Percentiles rank a stretch among this genome's conserved stretches.
These are phyloP conservation scores for Yamadazyma spencermartinsiae DNA, from an alignment of 1,139 yeast genomes.

Conservation along the genomic window DNA sequence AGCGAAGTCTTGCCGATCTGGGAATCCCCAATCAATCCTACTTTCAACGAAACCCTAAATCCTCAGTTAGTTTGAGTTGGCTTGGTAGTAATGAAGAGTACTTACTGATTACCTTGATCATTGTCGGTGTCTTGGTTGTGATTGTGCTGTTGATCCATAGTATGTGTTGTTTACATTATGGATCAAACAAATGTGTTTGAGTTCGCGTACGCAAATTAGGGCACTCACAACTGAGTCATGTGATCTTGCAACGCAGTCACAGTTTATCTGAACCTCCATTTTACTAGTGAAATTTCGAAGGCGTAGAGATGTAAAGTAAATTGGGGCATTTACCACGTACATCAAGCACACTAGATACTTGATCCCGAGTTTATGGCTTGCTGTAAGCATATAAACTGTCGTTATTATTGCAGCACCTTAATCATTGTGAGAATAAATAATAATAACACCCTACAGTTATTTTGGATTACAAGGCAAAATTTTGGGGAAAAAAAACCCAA, in stretches of 20 bases:
- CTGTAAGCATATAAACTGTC: too few species aligned
- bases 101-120: constrained; percentile 37
- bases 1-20: constrained; percentile 97
- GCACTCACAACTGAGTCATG: background rate
- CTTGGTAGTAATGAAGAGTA: constrained; percentile 11
- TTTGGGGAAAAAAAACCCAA: background rate
- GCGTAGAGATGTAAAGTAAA: too few species aligned
- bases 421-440: too few species aligned
- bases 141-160: constrained; percentile 12
- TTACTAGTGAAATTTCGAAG: too few species aligned
- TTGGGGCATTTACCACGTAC: too few species aligned
- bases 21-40: constrained; percentile 95
- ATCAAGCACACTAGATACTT: too few species aligned
- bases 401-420: too few species aligned
- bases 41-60: constrained; percentile 72
- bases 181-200: too few species aligned
- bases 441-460: too few species aligned
- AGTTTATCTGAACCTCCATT: background rate
- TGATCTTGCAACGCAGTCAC: background rate
- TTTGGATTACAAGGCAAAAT: too few species aligned
- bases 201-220: too few species aligned
- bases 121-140: constrained; percentile 11
- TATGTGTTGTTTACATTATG: constrained; percentile 10
- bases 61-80: constrained; percentile 2
- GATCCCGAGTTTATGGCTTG: too few species aligned